Base-by-base conservation (phyloP, 768 basidiomycete species). In the Collybiopsis confluens region DNA sequence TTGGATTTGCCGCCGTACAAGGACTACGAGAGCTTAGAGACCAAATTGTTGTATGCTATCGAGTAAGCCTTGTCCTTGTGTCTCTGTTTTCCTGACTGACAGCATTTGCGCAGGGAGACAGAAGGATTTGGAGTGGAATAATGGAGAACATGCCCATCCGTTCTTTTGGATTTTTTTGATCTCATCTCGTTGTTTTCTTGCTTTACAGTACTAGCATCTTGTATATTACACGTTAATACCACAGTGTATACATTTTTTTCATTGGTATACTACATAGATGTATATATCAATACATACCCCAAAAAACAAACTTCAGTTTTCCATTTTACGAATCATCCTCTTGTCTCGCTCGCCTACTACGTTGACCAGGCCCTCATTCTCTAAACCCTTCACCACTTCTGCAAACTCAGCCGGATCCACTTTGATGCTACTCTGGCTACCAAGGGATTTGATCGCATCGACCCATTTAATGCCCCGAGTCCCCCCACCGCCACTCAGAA, bases 1-100 rank as follows among this genome's bases (percentile, higher is more conserved):
- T 72, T 92, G 46, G 93, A 97, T 65, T 70, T 97, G 21, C 93
- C 93, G 0, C 88, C 92, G 15, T 97, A 97, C 66, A 81, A 90
- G 61, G 88, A 90, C 65, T 92, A 90, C 62, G 86, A 90, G 67
- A 88, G 83, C 61, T 68, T 96, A 56, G 92, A 96, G 68, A 84
- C 83, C 65, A 94, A 93, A 69, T 66, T 97, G 46, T 80, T 85
- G 38, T 88, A 85, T 64, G 90, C 90, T 18, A 88, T 92, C 36
- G 90, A 92, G 85, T 89, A 60, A 54, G 87, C 76, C 23, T 37
- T 53, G 35, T 53, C 23, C 33, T 36, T 47, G 41, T 20, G 45
- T 44, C 51, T 51, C 54, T 43, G 15, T 7, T n/a, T 30, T 20
- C 8, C 21, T 48, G 42, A 52, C 52, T 44, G 30, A 23, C 49